Evolutionary conservation across 192 early-diverging fungal species (phyloP).

Genomic region (Backusella tarrabulga): DNA sequence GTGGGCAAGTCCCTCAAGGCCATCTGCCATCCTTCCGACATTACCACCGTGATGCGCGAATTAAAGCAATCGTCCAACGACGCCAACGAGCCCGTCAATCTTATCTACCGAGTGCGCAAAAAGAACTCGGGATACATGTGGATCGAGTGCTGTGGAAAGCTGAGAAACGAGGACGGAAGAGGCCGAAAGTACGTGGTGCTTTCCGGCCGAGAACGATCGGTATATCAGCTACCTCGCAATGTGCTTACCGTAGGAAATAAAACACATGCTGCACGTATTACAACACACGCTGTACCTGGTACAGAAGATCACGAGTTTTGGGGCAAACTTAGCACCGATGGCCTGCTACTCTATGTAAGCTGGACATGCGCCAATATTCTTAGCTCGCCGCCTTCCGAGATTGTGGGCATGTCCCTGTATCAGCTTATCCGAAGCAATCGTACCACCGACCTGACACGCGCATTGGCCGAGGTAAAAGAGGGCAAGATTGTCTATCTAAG

Average conservation of each 20-base stretch:
- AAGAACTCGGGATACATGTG: slow-evolving; percentile 62
- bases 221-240: slow-evolving; percentile 39
- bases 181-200: slow-evolving; percentile 69
- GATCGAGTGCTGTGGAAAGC: slow-evolving; percentile 62
- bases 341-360: slow-evolving; percentile 52
- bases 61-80: slow-evolving; percentile 49
- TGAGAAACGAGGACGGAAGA: slow-evolving; percentile 63
- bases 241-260: neutral
- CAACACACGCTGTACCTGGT: slow-evolving; percentile 15
- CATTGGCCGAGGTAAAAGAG: slow-evolving; percentile 34
- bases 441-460: slow-evolving; percentile 40
- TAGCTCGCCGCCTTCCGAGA: slow-evolving; percentile 25
- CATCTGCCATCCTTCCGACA: slow-evolving; percentile 65
- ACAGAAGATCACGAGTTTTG: slow-evolving; percentile 52
- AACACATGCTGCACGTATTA: neutral
- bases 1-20: slow-evolving; percentile 55
- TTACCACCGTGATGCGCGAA: slow-evolving; percentile 67
- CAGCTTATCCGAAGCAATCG: slow-evolving; percentile 42
- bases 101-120: slow-evolving; percentile 61
- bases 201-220: slow-evolving; percentile 51
- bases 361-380: slow-evolving; percentile 33
- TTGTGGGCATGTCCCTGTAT: slow-evolving; percentile 44
- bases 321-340: slow-evolving; percentile 59
- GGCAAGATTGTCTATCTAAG: slow-evolving; percentile 36
- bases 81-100: slow-evolving; percentile 41